Conservation (phyloP, 1,284 basidiomycete species). For the Cystobasidium sp. region DNA sequence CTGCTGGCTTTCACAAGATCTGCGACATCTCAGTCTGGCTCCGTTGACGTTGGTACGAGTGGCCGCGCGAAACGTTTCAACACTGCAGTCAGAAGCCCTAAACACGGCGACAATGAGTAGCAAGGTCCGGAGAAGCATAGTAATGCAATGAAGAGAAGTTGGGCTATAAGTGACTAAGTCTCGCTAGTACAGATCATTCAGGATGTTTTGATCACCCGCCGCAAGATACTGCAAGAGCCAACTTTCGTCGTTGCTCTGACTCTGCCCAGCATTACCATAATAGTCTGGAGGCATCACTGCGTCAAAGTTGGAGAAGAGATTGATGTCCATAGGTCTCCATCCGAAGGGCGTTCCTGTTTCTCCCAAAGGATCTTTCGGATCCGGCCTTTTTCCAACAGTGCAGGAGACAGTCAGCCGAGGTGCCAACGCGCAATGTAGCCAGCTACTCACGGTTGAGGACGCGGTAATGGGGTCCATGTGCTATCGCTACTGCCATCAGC, state of each 20-base stretch:
- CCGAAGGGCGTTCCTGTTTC: slow-evolving; percentile 1
- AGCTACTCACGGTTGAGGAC: slow-evolving; percentile 9
- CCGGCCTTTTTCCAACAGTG: background rate
- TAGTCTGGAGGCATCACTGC: slow-evolving; percentile 16
- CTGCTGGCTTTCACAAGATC: too few species aligned
- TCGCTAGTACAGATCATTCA: slow-evolving; percentile 14
- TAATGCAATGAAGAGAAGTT: too few species aligned
- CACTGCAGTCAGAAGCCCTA: too few species aligned
- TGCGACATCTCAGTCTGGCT: too few species aligned
- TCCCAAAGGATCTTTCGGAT: slow-evolving; percentile 6
- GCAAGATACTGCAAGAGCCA: slow-evolving; percentile 14
- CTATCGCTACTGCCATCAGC: background rate
- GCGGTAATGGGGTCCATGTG: slow-evolving; percentile 7
- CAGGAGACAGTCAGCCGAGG: background rate
- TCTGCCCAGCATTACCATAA: background rate
- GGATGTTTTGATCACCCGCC: slow-evolving; percentile 11
- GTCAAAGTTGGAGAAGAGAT: slow-evolving; percentile 20
- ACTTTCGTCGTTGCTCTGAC: slow-evolving; percentile 18
- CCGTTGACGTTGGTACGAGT: too few species aligned
- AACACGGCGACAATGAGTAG: too few species aligned
- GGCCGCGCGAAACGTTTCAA: too few species aligned
- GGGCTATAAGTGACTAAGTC: too few species aligned
- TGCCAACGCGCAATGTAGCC: background rate
- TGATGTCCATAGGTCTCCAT: slow-evolving; percentile 1
- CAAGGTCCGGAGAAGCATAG: too few species aligned